These are phyloP conservation scores for Sphaceloma murrayae DNA, from an alignment of 2,329 filamentous ascomycete genomes.

Conservation along the genomic window DNA sequence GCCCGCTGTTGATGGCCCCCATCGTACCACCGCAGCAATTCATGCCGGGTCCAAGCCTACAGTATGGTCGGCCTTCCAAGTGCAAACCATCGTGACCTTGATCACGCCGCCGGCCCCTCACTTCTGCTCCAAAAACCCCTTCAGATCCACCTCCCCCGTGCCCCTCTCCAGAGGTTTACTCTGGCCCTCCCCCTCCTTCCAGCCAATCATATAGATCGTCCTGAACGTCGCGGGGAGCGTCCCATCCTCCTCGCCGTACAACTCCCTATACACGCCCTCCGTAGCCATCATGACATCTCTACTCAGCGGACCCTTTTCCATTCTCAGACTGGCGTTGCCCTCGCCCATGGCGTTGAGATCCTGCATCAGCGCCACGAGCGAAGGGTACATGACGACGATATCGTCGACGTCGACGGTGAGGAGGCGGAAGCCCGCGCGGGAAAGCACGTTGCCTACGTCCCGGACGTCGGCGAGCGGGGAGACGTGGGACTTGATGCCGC, in stretches of 20 bases:
- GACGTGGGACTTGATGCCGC: slow-evolving; percentile 84
- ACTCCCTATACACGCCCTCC: slow-evolving; percentile 75
- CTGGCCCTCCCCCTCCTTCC: slow-evolving; percentile 77
- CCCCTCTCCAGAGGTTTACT: slow-evolving; percentile 71
- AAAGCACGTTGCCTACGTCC: slow-evolving; percentile 79
- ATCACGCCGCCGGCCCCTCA: background rate
- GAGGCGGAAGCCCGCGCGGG: slow-evolving; percentile 85
- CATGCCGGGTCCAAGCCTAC: too few relatives aligned
- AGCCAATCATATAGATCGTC: slow-evolving; percentile 97
- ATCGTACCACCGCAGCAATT: too few relatives aligned
- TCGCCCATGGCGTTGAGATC: slow-evolving; percentile 97
- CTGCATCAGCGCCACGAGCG: slow-evolving; percentile 81
- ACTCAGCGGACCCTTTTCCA: slow-evolving; percentile 71
- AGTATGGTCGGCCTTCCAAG: too few relatives aligned
- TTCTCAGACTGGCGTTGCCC: slow-evolving; percentile 75
- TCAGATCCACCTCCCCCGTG: slow-evolving; percentile 77
- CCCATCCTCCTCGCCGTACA: slow-evolving; percentile 75
- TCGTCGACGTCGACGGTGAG: slow-evolving; percentile 96
- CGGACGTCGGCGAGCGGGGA: slow-evolving; percentile 86
- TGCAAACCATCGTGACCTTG: too few relatives aligned
- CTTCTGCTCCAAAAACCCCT: slow-evolving; percentile 57
- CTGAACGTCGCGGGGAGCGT: slow-evolving; percentile 77
- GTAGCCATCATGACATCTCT: slow-evolving; percentile 79
- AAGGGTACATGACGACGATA: slow-evolving; percentile 88
- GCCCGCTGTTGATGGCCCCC: too few relatives aligned